A percentile compares a stretch with the other conserved stretches of the same genome.
phyloP scores from a whole-genome alignment of 768 basidiomycete genomes.

The Nidularia pulvinata region DNA sequence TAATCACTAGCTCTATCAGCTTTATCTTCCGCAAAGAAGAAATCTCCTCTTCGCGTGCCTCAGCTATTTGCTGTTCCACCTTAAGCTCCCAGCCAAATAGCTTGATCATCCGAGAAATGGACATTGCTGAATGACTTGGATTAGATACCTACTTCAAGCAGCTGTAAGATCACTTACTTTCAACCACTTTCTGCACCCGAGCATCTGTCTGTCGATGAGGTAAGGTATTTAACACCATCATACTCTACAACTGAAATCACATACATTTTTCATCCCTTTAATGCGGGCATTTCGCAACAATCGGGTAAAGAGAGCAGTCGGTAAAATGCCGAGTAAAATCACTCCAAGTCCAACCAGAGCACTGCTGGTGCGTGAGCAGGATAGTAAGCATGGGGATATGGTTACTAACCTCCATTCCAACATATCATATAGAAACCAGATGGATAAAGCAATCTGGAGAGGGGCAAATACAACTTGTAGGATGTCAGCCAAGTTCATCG shows the following conservation, averaged over 20 bases:
- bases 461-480: slow-evolving; percentile 11
- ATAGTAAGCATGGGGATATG: slow-evolving; percentile 16
- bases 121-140: slow-evolving; percentile 23
- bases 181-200: slow-evolving; percentile 45
- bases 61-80: slow-evolving; percentile 34
- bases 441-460: slow-evolving; percentile 12
- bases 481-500: slow-evolving; percentile 1
- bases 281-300: neutral
- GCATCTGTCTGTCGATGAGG: slow-evolving; percentile 39
- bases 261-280: neutral
- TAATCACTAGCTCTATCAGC: neutral
- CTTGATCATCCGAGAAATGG: slow-evolving; percentile 48
- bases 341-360: neutral
- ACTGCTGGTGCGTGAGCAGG: neutral
- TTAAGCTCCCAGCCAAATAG: slow-evolving; percentile 52
- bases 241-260: neutral
- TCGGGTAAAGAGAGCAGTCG: neutral
- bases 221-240: neutral
- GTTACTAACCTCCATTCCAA: slow-evolving; percentile 21
- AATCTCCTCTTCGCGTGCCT: slow-evolving; percentile 28
- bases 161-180: slow-evolving; percentile 22
- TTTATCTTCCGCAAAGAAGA: neutral
- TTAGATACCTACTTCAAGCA: neutral
- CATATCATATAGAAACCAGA: slow-evolving; percentile 23
- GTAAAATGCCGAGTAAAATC: neutral